Conservation (phyloP, 2,329 filamentous ascomycete genomes). For the Claviceps sp. region DNA sequence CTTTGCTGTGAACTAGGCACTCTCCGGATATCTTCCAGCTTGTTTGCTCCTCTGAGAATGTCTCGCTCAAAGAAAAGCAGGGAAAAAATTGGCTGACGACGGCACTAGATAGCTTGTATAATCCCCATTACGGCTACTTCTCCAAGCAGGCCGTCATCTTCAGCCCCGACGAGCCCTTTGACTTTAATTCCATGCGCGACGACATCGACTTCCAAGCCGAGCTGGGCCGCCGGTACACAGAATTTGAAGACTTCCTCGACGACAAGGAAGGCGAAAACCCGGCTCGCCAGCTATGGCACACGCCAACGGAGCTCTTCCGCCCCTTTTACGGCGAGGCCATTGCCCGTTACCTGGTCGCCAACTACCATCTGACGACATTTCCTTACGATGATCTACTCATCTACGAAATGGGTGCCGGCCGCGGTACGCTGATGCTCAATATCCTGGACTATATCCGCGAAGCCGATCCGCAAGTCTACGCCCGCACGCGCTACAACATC, state of each 20-base stretch:
- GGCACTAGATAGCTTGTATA: conserved; percentile 72
- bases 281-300: conserved; percentile 92
- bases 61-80: background rate
- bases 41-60: too few species aligned
- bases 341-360: conserved; percentile 86
- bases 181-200: conserved; percentile 70
- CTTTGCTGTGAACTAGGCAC: background rate
- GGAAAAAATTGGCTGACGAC: conserved; percentile 7
- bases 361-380: conserved; percentile 88
- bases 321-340: conserved; percentile 96
- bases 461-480: conserved; percentile 81
- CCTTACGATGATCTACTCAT: conserved; percentile 95
- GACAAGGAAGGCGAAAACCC: conserved; percentile 49
- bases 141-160: conserved; percentile 96
- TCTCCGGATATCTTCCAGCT: too few species aligned
- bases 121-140: conserved; percentile 90
- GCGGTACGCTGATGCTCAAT: conserved; percentile 96
- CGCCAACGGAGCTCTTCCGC: conserved; percentile 89
- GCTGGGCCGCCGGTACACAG: conserved; percentile 67
- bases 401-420: conserved; percentile 97
- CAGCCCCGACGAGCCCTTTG: conserved; percentile 78
- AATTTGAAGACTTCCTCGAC: conserved; percentile 84
- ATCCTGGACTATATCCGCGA: conserved; percentile 93
- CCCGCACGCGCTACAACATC: conserved; percentile 83
- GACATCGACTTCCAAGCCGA: conserved; percentile 72